Percentiles rank a stretch among this genome's conserved stretches.
phyloP scores from a whole-genome alignment of 2,329 filamentous ascomycete species.

The Phaeosphaeria sp. region DNA sequence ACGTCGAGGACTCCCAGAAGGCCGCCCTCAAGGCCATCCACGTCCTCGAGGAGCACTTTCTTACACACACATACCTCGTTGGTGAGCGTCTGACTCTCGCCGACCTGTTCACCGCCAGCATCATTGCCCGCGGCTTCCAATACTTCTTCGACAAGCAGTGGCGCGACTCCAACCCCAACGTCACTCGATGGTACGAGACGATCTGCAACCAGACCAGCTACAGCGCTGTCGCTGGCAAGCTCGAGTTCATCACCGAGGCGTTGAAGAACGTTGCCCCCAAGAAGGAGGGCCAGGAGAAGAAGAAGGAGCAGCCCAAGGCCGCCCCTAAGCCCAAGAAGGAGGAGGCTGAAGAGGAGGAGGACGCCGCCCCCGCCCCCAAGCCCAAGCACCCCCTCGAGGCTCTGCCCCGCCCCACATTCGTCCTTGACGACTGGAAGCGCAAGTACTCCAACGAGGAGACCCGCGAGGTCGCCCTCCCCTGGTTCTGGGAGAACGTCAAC shows the following conservation, averaged over 20 bases:
- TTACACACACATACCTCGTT: conserved; percentile 94
- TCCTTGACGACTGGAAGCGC: conserved; percentile 98
- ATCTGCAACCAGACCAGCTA: conserved; percentile 92
- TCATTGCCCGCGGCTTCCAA: conserved; percentile 88
- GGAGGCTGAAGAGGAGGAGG: conserved; percentile 68
- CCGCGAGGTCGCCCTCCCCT: conserved; percentile 81
- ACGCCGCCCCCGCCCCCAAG: conserved; percentile 74
- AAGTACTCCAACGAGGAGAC: conserved; percentile 97
- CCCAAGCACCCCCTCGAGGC: conserved; percentile 94
- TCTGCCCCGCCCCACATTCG: conserved; percentile 79
- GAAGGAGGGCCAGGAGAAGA: conserved; percentile 72
- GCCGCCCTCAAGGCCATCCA: conserved; percentile 70
- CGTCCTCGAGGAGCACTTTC: conserved; percentile 85
- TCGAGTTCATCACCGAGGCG: conserved; percentile 81
- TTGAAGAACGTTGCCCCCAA: conserved; percentile 77
- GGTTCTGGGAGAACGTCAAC: conserved; percentile 98
- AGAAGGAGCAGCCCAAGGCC: conserved; percentile 71
- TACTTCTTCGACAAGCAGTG: conserved; percentile 93
- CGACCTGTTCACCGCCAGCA: conserved; percentile 82
- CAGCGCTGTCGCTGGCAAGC: conserved; percentile 77
- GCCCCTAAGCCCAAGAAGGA: conserved; percentile 61
- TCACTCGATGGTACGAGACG: conserved; percentile 93
- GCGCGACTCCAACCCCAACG: conserved; percentile 82
- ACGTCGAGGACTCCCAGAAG: conserved; percentile 80
- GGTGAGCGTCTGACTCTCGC: conserved; percentile 97